phyloP scores from a whole-genome alignment of 169 alveolate species.

The Plasmodium blacklocki region DNA sequence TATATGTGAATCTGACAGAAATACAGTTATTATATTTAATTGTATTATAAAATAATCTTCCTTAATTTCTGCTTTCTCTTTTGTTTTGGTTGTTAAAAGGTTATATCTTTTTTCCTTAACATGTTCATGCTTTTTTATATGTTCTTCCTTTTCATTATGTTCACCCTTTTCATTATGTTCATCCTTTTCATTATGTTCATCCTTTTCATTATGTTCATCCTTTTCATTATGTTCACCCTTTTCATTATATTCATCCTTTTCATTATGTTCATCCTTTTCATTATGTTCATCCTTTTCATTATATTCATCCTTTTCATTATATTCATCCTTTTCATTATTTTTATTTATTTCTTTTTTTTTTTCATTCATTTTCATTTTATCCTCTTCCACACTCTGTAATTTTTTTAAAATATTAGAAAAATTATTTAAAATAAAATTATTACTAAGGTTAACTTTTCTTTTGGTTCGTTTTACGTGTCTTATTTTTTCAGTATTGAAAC shows the following conservation, averaged over 20 bases:
- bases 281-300: too few species aligned
- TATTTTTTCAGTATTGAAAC: constrained; percentile 27
- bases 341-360: background rate
- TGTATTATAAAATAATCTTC: constrained; percentile 21
- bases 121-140: background rate
- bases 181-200: too few species aligned
- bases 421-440: constrained; percentile 6
- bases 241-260: too few species aligned
- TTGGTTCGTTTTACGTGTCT: constrained; percentile 17
- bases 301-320: background rate
- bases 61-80: background rate
- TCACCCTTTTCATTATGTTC: too few species aligned
- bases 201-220: too few species aligned
- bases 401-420: constrained; percentile 5
- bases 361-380: background rate
- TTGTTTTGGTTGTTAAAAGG: background rate
- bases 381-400: constrained; percentile 2
- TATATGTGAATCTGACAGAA: constrained; percentile 17
- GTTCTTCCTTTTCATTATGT: background rate
- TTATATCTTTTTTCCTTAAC: too few species aligned
- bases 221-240: background rate
- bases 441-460: constrained; percentile 17
- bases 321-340: background rate
- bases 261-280: constrained; percentile 3
- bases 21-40: constrained; percentile 46